Evolutionary conservation across 805 yeast species (phyloP), one percentile per base, ranked within the genome.

Genomic region (Huiozyma naganishii): DNA sequence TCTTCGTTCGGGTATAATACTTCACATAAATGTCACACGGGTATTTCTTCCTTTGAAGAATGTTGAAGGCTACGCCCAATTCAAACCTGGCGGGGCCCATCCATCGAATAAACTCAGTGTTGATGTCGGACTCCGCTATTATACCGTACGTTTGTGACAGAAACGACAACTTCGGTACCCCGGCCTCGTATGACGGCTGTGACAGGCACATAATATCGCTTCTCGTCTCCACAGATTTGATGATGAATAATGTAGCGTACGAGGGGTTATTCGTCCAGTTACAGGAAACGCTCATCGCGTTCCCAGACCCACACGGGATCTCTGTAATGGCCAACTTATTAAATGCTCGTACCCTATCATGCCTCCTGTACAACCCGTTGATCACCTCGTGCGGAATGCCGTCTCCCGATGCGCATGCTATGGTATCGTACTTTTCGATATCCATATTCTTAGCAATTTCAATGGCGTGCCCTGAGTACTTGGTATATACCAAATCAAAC

Each of bases 231-330:
- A 66, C 61, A 5, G 90, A 83, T 59, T 92, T 92, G 40, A 90
- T 67, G 56, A 87, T 69, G 41, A 74, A 71, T 42, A 88, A 64
- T 0, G 95, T 76, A 0, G 95, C 92, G 41, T 67, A 54, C 0
- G 79, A 71, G 5, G 95, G 80, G 47, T 78, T 77, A 39, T 69
- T 68, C 1, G 86, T 78, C 29, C 90, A 89, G 52, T 80, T 81
- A 44, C 95, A 77, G 23, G 95, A 83, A 46, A 82, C 69, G 10
- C 94, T 70, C 74, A 92, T 73, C 2, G 96, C 97, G 64, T 92
- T 92, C 3, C 98, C 98, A 0, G 96, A 84, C 0, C 98, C 98
- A 54, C 97, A 86, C 1, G 98, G 97, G 6, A 89, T 66, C 62
- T 90, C 96, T 7, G 92, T 79, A 2, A 92, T 67, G 0, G 83